Conservation (phyloP, 2,329 filamentous ascomycete genomes). For the Furcasterigmium furcatum region DNA sequence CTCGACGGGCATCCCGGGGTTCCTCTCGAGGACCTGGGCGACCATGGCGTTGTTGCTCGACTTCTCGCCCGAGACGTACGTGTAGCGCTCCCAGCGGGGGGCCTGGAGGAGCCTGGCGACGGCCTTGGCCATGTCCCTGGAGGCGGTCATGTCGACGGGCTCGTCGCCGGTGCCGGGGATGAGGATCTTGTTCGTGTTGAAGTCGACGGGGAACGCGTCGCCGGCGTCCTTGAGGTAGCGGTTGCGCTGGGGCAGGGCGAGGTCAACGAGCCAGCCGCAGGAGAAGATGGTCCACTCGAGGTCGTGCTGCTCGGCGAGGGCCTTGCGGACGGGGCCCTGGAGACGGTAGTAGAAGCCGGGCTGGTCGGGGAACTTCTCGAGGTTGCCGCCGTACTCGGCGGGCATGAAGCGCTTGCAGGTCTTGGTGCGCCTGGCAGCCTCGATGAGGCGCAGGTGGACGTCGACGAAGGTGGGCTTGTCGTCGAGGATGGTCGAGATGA, state of each 20-base stretch:
- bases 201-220: conserved; percentile 7
- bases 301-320: conserved; percentile 6
- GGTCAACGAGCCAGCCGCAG: conserved; percentile 12
- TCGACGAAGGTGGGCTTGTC: conserved; percentile 7
- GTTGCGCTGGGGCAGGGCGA: conserved; percentile 7
- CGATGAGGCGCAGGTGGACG: conserved; percentile 11
- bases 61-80: conserved; percentile 9
- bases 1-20: neutral
- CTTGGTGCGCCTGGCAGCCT: conserved; percentile 8
- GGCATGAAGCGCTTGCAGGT: conserved; percentile 14
- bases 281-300: conserved; percentile 13
- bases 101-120: conserved; percentile 6
- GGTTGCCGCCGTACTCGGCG: conserved; percentile 13
- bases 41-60: conserved; percentile 5
- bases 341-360: conserved; percentile 9
- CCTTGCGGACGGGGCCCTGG: conserved; percentile 4
- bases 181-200: neutral
- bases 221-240: conserved; percentile 8
- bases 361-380: conserved; percentile 11
- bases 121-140: conserved; percentile 8
- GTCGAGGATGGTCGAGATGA: conserved; percentile 13
- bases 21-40: neutral
- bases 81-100: conserved; percentile 7
- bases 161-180: conserved; percentile 5
- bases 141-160: conserved; percentile 4